phyloP scores from a whole-genome alignment of 805 yeast genomes.

The Debaryomyces castellii region DNA sequence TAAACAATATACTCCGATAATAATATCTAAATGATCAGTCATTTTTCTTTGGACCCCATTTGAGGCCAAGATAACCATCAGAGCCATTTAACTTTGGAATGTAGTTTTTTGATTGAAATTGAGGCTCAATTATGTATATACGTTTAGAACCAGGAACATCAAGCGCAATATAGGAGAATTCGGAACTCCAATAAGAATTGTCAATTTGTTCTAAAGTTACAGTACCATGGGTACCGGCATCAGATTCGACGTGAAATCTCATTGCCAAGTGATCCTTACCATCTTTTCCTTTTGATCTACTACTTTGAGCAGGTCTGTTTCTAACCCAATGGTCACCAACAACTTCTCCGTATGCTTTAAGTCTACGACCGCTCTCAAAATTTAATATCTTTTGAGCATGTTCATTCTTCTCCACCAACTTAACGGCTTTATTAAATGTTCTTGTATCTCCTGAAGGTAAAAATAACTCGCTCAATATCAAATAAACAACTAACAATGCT shows the following conservation, averaged over 20 bases:
- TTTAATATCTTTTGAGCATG: conserved; percentile 57
- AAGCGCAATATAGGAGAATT: conserved; percentile 68
- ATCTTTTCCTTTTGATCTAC: conserved; percentile 63
- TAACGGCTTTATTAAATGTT: conserved; percentile 83
- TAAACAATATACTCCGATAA: not conserved
- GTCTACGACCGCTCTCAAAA: conserved; percentile 53
- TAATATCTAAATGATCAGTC: conserved; percentile 6
- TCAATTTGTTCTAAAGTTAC: conserved; percentile 82
- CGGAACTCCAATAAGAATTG: conserved; percentile 61
- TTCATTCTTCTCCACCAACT: conserved; percentile 67
- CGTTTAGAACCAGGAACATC: conserved; percentile 74
- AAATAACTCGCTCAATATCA: conserved; percentile 75
- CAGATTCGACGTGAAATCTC: conserved; percentile 85
- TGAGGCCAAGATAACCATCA: conserved; percentile 73
- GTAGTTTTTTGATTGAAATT: conserved; percentile 43
- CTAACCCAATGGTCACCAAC: conserved; percentile 79
- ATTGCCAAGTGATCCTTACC: conserved; percentile 80
- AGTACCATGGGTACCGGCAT: conserved; percentile 56
- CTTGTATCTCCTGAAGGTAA: conserved; percentile 91
- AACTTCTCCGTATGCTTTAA: conserved; percentile 82
- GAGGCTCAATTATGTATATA: conserved; percentile 68
- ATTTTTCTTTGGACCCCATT: conserved; percentile 80
- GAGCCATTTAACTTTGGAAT: conserved; percentile 37
- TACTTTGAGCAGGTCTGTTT: conserved; percentile 78
- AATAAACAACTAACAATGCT: conserved; percentile 66